Evolutionary conservation across 495 filamentous ascomycete genomes (phyloP).

Genomic region (Talaromyces ruber): DNA sequence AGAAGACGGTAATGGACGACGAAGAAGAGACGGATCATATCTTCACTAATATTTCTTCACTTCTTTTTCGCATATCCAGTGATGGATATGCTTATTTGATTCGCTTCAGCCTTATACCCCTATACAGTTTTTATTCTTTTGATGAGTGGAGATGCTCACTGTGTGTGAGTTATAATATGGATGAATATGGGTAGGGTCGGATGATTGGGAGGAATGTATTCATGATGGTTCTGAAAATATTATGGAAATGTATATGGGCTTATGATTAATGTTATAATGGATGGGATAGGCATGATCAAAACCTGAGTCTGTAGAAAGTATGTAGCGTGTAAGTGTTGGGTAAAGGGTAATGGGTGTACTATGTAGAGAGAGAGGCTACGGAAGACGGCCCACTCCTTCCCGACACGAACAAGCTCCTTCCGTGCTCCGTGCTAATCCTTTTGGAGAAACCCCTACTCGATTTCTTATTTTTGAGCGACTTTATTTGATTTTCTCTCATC

Average conservation of each 20-base stretch:
- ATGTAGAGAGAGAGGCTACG: no score
- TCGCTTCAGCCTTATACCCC: conserved; percentile 19
- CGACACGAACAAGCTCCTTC: background rate
- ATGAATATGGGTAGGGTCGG: background rate
- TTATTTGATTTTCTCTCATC: background rate
- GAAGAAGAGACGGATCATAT: background rate
- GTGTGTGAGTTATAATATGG: background rate
- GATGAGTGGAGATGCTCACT: conserved; percentile 44
- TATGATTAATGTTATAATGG: background rate
- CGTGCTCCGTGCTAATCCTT: background rate
- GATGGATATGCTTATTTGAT: conserved; percentile 6
- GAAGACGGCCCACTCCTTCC: background rate
- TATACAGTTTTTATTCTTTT: conserved; percentile 12
- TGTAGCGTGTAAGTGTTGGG: no score
- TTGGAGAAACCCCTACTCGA: background rate
- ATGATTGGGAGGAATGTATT: background rate
- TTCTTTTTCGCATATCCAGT: background rate
- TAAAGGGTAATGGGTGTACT: no score
- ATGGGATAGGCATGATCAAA: background rate
- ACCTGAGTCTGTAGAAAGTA: no score
- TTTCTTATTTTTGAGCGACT: background rate
- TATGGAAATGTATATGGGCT: background rate
- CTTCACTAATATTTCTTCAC: conserved; percentile 1
- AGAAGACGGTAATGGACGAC: background rate
- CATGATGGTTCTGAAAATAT: background rate